Percentiles rank a stretch among this genome's conserved stretches.
Conservation (phyloP, 169 alveolate genomes). For the Pseudocohnilembus persalinus region DNA sequence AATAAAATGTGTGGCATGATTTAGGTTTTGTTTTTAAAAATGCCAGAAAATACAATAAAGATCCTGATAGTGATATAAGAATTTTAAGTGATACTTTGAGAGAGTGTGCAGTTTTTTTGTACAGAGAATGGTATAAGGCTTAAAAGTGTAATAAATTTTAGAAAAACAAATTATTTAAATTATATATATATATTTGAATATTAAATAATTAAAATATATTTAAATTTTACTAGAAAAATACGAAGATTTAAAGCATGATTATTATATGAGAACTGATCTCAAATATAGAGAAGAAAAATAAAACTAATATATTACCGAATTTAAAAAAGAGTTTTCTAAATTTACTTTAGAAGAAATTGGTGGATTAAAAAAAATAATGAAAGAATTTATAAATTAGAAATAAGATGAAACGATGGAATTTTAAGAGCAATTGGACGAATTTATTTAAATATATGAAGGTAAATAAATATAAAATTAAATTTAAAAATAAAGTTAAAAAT, state of each 20-base stretch:
- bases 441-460: not conserved
- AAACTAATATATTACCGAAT: not conserved
- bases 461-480: too few relatives aligned
- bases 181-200: not conserved
- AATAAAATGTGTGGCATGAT: slow-evolving; percentile 75
- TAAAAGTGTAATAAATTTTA: not conserved
- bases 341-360: not conserved
- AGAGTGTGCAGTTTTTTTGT: slow-evolving; percentile 18
- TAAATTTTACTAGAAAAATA: not conserved
- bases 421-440: not conserved
- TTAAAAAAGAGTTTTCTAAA: slow-evolving; percentile 8
- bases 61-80: slow-evolving; percentile 47
- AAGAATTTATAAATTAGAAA: too few relatives aligned
- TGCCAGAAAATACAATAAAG: slow-evolving; percentile 54
- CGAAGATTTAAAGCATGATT: not conserved
- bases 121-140: not conserved
- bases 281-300: slow-evolving; percentile 9
- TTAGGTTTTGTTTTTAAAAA: slow-evolving; percentile 82
- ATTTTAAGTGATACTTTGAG: slow-evolving; percentile 62
- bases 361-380: not conserved
- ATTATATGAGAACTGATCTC: not conserved
- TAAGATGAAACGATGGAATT: not conserved
- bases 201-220: too few relatives aligned
- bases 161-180: not conserved
- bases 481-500: too few relatives aligned